These are phyloP conservation scores for Sarocladium strictum DNA, from an alignment of 2,329 filamentous ascomycete species.

Conservation along the genomic window DNA sequence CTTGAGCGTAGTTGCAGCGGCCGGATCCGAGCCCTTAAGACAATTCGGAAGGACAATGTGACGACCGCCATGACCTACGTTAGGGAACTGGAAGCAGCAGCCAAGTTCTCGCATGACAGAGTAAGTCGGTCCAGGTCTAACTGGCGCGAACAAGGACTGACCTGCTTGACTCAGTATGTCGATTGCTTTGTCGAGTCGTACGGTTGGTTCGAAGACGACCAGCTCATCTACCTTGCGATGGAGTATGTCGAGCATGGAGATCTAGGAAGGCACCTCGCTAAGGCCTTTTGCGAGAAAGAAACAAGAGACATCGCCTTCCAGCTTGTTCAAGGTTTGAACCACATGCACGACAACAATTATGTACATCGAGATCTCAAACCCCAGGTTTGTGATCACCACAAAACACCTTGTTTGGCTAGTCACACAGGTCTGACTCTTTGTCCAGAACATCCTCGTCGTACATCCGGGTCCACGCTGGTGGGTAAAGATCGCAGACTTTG, in stretches of 20 bases:
- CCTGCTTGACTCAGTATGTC: slow-evolving; percentile 11
- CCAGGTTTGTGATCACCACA: slow-evolving; percentile 9
- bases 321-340: slow-evolving; percentile 13
- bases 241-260: slow-evolving; percentile 14
- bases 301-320: slow-evolving; percentile 12
- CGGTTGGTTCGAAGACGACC: slow-evolving; percentile 13
- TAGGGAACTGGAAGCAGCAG: neutral
- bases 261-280: slow-evolving; percentile 8
- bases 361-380: slow-evolving; percentile 17
- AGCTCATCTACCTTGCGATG: slow-evolving; percentile 13
- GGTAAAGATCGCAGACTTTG: slow-evolving; percentile 15
- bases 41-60: neutral
- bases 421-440: neutral
- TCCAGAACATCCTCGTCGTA: slow-evolving; percentile 15
- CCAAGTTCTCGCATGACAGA: slow-evolving; percentile 3
- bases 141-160: too few relatives aligned
- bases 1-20: neutral
- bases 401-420: too few relatives aligned
- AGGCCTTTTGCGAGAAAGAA: slow-evolving; percentile 8
- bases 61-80: neutral
- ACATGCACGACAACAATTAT: slow-evolving; percentile 16
- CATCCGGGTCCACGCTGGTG: slow-evolving; percentile 13
- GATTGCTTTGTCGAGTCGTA: slow-evolving; percentile 15
- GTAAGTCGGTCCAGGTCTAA: too few relatives aligned
- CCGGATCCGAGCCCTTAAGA: neutral